phyloP scores from a whole-genome alignment of 352 stramenopile species.

The Paralagenidium karlingii region DNA sequence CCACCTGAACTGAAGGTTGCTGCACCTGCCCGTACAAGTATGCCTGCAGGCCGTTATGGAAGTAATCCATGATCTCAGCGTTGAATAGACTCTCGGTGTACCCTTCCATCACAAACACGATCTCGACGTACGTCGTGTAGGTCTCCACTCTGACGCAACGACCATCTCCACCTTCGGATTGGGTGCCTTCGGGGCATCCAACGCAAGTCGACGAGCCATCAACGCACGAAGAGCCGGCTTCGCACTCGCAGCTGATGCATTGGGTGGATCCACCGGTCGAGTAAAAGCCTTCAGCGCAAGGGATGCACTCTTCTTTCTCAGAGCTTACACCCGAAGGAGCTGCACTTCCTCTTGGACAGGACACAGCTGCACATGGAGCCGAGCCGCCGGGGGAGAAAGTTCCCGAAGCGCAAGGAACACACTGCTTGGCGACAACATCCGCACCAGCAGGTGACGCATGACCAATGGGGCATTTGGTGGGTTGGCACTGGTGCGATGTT shows the following conservation, averaged over 20 bases:
- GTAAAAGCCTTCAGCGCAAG: conserved; percentile 30
- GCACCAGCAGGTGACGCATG: conserved; percentile 21
- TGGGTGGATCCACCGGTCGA: conserved; percentile 28
- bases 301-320: conserved; percentile 12
- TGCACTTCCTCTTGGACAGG: conserved; percentile 17
- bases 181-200: conserved; percentile 10
- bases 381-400: conserved; percentile 19
- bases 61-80: conserved; percentile 13
- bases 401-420: conserved; percentile 17
- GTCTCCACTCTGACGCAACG: conserved; percentile 12
- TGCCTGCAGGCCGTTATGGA: conserved; percentile 16
- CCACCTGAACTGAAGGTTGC: too few species aligned
- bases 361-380: conserved; percentile 18
- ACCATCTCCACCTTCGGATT: conserved; percentile 14
- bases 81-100: conserved; percentile 36
- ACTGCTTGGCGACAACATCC: conserved; percentile 22
- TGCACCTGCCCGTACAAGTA: too few species aligned
- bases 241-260: conserved; percentile 26
- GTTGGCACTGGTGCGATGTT: conserved; percentile 9
- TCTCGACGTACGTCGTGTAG: conserved; percentile 17
- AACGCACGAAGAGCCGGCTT: conserved; percentile 12
- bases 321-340: conserved; percentile 16
- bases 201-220: conserved; percentile 16
- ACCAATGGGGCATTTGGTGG: conserved; percentile 18
- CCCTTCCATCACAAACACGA: conserved; percentile 24